A percentile compares a stretch with the other conserved stretches of the same genome.
These are phyloP conservation scores for Colletotrichum paranaense DNA, from an alignment of 2,329 filamentous ascomycete species.

Conservation along the genomic window DNA sequence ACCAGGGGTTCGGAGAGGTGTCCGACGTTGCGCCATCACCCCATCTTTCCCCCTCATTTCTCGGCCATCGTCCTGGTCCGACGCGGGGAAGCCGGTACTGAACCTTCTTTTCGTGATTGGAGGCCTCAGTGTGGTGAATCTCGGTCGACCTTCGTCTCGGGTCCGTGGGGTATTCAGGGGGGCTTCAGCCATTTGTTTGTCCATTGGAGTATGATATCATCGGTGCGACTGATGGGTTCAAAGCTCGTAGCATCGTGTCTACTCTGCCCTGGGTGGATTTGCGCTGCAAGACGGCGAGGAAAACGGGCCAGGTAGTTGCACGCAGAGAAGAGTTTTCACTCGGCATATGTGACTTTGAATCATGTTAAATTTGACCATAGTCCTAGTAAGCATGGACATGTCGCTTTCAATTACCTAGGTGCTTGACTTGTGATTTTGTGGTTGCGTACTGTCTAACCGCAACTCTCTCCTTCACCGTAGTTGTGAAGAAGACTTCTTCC, in stretches of 20 bases:
- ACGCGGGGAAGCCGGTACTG: slow-evolving; percentile 16
- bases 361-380: background rate
- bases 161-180: background rate
- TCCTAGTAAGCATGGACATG: background rate
- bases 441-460: background rate
- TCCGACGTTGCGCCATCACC: background rate
- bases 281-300: background rate
- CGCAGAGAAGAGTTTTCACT: background rate
- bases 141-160: background rate
- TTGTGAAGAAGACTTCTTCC: slow-evolving; percentile 26
- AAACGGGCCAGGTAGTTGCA: background rate
- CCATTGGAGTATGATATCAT: background rate
- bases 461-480: background rate
- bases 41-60: slow-evolving; percentile 22
- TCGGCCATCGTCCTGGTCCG: slow-evolving; percentile 23
- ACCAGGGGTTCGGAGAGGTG: slow-evolving; percentile 7
- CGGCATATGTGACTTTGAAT: background rate
- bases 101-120: background rate
- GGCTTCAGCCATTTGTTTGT: too few relatives aligned
- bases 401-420: background rate
- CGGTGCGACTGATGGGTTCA: background rate
- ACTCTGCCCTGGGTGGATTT: background rate
- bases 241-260: background rate
- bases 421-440: too few relatives aligned
- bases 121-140: slow-evolving; percentile 7